phyloP scores from a whole-genome alignment of 2,329 filamentous ascomycete species.

The Fusarium austroafricanum region DNA sequence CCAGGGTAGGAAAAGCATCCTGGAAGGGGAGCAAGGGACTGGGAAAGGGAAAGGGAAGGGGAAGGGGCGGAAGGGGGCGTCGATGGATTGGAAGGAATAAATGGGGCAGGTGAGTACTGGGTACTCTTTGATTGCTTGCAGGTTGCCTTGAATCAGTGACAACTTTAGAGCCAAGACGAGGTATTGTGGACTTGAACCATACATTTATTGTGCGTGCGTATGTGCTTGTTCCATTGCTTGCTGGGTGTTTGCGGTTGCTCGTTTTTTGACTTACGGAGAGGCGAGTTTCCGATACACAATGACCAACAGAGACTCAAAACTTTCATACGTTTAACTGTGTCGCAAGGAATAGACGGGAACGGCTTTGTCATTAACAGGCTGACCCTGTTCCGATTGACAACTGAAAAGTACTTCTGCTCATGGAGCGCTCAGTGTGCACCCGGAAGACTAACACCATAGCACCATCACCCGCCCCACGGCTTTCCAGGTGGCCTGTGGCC shows the following conservation, averaged over 20 bases:
- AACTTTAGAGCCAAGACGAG: background rate
- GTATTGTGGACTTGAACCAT: conserved; percentile 16
- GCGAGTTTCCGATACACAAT: conserved; percentile 25
- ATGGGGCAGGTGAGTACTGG: conserved; percentile 16
- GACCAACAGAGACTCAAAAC: background rate
- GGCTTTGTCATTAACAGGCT: conserved; percentile 6
- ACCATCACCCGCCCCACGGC: conserved; percentile 10
- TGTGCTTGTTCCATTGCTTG: conserved; percentile 1
- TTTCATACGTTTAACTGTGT: background rate
- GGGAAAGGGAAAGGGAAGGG: conserved; percentile 9
- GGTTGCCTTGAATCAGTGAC: background rate
- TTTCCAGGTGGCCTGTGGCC: conserved; percentile 5
- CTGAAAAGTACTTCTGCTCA: background rate
- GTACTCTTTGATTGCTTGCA: conserved; percentile 9
- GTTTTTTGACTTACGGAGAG: conserved; percentile 2
- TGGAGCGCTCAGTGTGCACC: conserved; percentile 17
- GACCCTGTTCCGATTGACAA: conserved; percentile 4
- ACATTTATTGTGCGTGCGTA: background rate
- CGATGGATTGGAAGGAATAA: conserved; percentile 27
- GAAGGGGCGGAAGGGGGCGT: conserved; percentile 24
- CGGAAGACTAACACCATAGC: background rate
- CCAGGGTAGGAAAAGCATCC: conserved; percentile 32
- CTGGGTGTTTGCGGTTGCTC: conserved; percentile 21
- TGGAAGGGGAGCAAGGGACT: conserved; percentile 30
- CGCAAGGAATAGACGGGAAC: conserved; percentile 20